Base-by-base conservation (phyloP, 2,329 filamentous ascomycete species). In the Xylaria sp. region DNA sequence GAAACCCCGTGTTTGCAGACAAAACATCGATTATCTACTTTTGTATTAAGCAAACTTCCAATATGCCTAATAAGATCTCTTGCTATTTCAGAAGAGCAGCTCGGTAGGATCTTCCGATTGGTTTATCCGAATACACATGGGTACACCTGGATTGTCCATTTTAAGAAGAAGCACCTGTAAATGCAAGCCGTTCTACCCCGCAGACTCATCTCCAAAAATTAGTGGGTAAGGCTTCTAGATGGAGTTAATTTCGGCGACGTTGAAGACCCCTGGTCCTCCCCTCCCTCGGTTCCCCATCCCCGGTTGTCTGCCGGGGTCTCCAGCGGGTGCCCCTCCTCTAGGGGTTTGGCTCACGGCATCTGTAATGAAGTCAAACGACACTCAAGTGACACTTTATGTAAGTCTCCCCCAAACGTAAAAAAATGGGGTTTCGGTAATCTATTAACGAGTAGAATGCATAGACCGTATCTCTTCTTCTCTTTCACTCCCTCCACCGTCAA, bases 201-300 rank as follows among this genome's bases (percentile, higher is more conserved):
- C 63, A 65, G 34, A 44, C 52, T 37, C 54, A 64, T 37, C 54
- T 50, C 41, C 62, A 50, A 64, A 39, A 58, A 57, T 3, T 58
- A 32, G 41, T 54, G 52, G 28, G 44, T 37, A 28, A 44, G 32
- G 3, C 37, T 54, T 34, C 25, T 20, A 48, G 25, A 63, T 34
- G 37, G 60, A 41, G 59, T 23, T 12, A 54, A 54, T 32, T 15
- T 25, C 12, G 56, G 56, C 25, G n/a, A 7, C 18, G 12, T 15
- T 18, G 23, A 46, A 25, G 44, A 46, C 23, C 56, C 39, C 15
- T 41, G 23, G 32, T 46, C 60, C 52, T 37, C 32, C 46, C 46
- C 46, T 56, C 32, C 6, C 20, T 56, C 32, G 28, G 18, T 55
- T 20, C 18, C 32, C 52, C 28, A 55, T 55, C 59, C 48, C 59